Evolutionary conservation across 306 rosid genomes (phyloP), one percentile per base, ranked within the genome.

Genomic region (Malus asiatica): DNA sequence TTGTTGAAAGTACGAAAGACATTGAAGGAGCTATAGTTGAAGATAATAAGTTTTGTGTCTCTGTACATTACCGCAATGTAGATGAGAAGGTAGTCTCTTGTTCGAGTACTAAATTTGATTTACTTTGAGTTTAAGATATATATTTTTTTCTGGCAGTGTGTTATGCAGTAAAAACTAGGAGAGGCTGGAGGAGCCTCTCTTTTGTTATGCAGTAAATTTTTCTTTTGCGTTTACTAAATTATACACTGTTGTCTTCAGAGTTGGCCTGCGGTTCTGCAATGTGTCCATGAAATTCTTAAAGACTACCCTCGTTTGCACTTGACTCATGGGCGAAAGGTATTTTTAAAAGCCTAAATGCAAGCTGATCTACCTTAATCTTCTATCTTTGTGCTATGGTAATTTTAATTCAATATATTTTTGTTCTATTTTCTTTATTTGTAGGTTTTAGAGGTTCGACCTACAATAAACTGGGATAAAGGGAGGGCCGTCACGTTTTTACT

Each of bases 381-480:
- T 25, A 23, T 57, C 45, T 20, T 71, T 11, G 1, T 46, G 60
- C 46, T 20, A 12, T n/a, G 10, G 29, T 7, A 18, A 22, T 12
- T 33, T 8, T 3, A 32, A 25, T 48, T 30, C 14, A 27, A 65
- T 10, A 76, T 55, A 53, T 63, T 53, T 35, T 22, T 76, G 61
- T 68, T 52, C 38, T 20, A 5, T 38, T 18, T 35, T 13, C 76
- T 48, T 29, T 27, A 11, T 80, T 14, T 80, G 72, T 67, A 96
- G 99, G 99, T 96, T 87, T 87, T 96, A 83, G 99, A 96, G 88
- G 93, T 96, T 29, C 91, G 99, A 16, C 99, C 99, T 4, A 87
- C 77, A 81, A 90, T 96, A 77, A 67, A 87, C 86, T 96, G 99
- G 99, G 93, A 96, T 84, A 96, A 96, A 81, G 99, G 99, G 66